Conservation (phyloP, 257 asterid genomes). For the Capsicum pubescens region DNA sequence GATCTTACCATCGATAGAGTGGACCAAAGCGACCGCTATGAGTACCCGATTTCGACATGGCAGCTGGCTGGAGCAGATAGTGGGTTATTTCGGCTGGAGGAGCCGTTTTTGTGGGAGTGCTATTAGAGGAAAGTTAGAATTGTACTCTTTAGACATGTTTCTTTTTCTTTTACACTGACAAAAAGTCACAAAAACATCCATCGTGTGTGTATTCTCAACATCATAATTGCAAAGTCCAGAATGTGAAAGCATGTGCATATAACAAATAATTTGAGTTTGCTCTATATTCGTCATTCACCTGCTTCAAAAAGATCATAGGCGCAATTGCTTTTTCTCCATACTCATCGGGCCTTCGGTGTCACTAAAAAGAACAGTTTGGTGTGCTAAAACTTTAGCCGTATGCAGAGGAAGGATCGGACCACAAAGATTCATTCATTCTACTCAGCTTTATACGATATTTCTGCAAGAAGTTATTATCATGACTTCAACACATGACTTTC, state of each 20-base stretch:
- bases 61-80: conserved; percentile 64
- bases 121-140: conserved; percentile 29
- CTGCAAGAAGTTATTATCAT: too few species aligned
- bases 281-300: neutral
- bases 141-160: neutral
- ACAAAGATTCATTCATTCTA: too few species aligned
- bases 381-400: too few species aligned
- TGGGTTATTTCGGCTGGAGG: conserved; percentile 68
- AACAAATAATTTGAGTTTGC: neutral
- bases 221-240: conserved; percentile 23
- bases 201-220: conserved; percentile 33
- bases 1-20: conserved; percentile 55
- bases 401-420: too few species aligned
- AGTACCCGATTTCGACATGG: conserved; percentile 62
- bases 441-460: too few species aligned
- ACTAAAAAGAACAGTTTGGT: neutral
- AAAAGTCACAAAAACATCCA: neutral
- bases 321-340: neutral
- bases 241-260: conserved; percentile 21
- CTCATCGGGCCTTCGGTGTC: neutral
- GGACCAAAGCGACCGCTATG: conserved; percentile 43
- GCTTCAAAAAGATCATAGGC: neutral
- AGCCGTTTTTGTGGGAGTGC: conserved; percentile 69
- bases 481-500: too few species aligned
- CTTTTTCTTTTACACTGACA: conserved; percentile 29